Evolutionary conservation across 495 filamentous ascomycete genomes (phyloP).

Genomic region (Podospora australis): DNA sequence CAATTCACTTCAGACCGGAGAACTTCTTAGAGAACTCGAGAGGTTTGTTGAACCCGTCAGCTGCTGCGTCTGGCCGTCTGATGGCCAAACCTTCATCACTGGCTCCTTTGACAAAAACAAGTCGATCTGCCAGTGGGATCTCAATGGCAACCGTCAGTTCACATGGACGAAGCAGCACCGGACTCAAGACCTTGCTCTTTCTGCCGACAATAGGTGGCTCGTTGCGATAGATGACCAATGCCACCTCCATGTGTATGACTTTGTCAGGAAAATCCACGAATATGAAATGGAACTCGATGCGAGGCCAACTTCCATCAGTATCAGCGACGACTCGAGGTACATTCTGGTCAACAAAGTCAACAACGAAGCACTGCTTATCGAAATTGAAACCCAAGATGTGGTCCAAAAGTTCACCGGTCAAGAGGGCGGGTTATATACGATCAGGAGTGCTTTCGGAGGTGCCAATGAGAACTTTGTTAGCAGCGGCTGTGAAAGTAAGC

Average conservation of each 20-base stretch:
- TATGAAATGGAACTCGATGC: constrained; percentile 62
- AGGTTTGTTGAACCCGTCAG: constrained; percentile 76
- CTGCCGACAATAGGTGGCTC: constrained; percentile 68
- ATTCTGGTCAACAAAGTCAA: constrained; percentile 78
- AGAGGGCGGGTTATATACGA: constrained; percentile 63
- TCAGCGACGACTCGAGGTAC: constrained; percentile 70
- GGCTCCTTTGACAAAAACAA: constrained; percentile 65
- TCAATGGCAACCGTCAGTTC: constrained; percentile 48
- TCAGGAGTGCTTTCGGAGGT: constrained; percentile 79
- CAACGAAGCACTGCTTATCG: constrained; percentile 66
- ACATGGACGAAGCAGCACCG: constrained; percentile 64
- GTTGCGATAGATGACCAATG: constrained; percentile 67
- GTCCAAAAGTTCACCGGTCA: constrained; percentile 69
- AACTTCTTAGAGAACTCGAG: constrained; percentile 54
- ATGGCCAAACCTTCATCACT: constrained; percentile 72
- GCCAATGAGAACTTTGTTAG: constrained; percentile 86
- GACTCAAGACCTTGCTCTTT: constrained; percentile 78
- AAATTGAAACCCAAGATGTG: constrained; percentile 66
- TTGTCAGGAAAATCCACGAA: constrained; percentile 62
- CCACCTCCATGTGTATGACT: constrained; percentile 77
- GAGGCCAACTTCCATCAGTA: constrained; percentile 67
- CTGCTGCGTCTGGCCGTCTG: constrained; percentile 75
- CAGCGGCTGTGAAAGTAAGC: constrained; percentile 85
- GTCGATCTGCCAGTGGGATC: constrained; percentile 63
- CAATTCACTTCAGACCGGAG: constrained; percentile 58